Conservation (phyloP, 345 rosid species). For the Heritiera littoralis region DNA sequence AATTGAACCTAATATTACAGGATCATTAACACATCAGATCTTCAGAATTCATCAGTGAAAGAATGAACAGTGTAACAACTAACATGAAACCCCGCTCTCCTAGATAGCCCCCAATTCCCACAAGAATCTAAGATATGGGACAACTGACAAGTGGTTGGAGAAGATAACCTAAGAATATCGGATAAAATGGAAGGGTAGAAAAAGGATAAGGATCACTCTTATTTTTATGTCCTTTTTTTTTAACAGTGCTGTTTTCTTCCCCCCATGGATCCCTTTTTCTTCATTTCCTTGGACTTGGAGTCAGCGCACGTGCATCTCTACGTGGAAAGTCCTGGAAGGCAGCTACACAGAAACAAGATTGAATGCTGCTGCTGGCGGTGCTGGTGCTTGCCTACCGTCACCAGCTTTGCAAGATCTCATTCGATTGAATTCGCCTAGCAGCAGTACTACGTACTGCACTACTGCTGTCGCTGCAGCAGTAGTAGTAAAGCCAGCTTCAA, state of each 20-base stretch:
- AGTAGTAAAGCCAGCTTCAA: neutral
- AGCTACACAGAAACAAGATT: neutral
- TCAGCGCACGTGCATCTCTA: slow-evolving; percentile 30
- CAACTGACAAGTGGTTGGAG: slow-evolving; percentile 33
- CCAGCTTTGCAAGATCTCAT: neutral
- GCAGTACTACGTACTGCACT: neutral
- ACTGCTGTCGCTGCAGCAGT: neutral
- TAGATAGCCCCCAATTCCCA: neutral
- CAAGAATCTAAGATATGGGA: slow-evolving; percentile 21
- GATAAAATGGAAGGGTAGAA: neutral
- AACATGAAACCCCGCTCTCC: neutral
- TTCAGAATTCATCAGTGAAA: neutral
- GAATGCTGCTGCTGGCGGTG: neutral
- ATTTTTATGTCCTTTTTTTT: neutral
- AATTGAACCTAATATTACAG: too few species aligned
- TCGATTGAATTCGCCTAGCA: neutral
- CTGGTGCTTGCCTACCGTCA: neutral
- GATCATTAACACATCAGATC: too few species aligned
- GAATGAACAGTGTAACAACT: neutral
- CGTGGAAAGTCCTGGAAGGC: too few species aligned
- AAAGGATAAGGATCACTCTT: too few species aligned
- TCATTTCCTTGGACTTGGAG: neutral
- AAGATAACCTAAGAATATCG: slow-evolving; percentile 26
- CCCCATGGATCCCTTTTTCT: neutral
- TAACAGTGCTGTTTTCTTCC: neutral